Conservation (phyloP, 2,329 filamentous ascomycete genomes). For the Cryphonectria carpinicola region DNA sequence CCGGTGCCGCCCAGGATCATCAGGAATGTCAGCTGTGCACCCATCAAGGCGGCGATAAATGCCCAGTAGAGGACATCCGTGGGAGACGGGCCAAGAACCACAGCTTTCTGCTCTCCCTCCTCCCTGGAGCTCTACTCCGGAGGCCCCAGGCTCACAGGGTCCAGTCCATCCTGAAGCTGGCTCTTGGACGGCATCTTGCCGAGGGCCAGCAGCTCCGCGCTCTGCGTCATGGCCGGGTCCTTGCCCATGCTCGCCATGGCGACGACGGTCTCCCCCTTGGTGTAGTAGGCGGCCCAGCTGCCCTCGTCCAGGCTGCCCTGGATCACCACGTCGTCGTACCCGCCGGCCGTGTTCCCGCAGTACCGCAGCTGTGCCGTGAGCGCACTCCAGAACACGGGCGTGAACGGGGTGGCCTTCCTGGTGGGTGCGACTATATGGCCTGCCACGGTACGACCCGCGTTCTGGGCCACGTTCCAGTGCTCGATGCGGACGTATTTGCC, state of each 20-base stretch:
- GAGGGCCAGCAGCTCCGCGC: conserved; percentile 81
- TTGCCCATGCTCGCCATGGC: conserved; percentile 89
- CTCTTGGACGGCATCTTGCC: conserved; percentile 83
- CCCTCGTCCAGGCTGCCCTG: conserved; percentile 75
- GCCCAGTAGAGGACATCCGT: conserved; percentile 1
- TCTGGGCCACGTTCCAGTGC: conserved; percentile 98
- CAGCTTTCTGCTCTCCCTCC: not conserved
- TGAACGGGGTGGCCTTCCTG: conserved; percentile 70
- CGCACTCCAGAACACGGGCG: conserved; percentile 96
- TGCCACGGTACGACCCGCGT: conserved; percentile 81
- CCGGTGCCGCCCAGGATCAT: not conserved
- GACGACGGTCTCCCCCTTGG: conserved; percentile 81
- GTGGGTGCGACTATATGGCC: conserved; percentile 72
- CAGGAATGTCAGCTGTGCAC: not conserved
- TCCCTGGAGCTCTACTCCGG: conserved; percentile 36
- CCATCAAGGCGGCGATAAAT: conserved; percentile 14
- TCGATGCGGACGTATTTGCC: conserved; percentile 81
- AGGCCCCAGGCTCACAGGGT: conserved; percentile 50
- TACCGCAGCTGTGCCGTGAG: conserved; percentile 88
- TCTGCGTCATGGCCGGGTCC: conserved; percentile 85
- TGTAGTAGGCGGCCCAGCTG: conserved; percentile 90
- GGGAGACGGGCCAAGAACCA: conserved; percentile 1
- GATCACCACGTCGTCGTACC: conserved; percentile 85
- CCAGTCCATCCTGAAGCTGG: conserved; percentile 68
- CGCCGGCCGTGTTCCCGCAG: conserved; percentile 80